Conservation (phyloP, 306 rosid genomes). For the Prunus dulcis region DNA sequence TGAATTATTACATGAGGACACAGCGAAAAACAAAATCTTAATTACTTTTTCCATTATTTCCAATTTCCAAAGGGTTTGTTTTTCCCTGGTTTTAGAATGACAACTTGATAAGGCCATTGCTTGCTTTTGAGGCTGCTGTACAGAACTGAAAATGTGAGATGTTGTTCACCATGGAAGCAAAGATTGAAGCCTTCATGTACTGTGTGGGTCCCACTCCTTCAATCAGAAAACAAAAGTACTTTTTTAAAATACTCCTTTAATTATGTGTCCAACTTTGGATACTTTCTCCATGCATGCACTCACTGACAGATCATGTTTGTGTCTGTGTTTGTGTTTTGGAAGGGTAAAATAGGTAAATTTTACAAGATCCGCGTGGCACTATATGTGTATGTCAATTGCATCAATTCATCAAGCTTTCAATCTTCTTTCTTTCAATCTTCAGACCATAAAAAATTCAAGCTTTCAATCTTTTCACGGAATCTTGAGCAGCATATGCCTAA, state of each 20-base stretch:
- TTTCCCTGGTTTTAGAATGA: background rate
- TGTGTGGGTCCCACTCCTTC: background rate
- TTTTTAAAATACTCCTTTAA: background rate
- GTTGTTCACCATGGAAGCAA: background rate
- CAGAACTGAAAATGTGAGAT: background rate
- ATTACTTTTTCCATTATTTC: background rate
- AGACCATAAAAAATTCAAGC: background rate
- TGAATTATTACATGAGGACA: background rate
- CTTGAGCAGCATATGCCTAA: slow-evolving; percentile 42
- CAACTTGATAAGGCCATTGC: background rate
- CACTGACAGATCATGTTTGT: background rate
- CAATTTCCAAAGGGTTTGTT: background rate
- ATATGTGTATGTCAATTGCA: background rate
- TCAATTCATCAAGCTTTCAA: background rate
- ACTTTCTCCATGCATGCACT: slow-evolving; percentile 2
- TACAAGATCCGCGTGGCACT: background rate
- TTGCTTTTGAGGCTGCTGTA: background rate
- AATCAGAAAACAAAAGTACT: background rate
- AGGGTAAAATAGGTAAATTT: background rate
- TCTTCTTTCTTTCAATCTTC: too few relatives aligned
- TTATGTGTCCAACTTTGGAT: background rate
- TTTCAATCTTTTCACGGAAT: slow-evolving; percentile 32
- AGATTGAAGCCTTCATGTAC: background rate
- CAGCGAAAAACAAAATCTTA: background rate
- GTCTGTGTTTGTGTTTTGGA: background rate